A percentile compares a stretch with the other conserved stretches of the same genome.
These are phyloP conservation scores for Amaranthus cruentus DNA, from an alignment of 148 eudicot genomes.

Conservation along the genomic window DNA sequence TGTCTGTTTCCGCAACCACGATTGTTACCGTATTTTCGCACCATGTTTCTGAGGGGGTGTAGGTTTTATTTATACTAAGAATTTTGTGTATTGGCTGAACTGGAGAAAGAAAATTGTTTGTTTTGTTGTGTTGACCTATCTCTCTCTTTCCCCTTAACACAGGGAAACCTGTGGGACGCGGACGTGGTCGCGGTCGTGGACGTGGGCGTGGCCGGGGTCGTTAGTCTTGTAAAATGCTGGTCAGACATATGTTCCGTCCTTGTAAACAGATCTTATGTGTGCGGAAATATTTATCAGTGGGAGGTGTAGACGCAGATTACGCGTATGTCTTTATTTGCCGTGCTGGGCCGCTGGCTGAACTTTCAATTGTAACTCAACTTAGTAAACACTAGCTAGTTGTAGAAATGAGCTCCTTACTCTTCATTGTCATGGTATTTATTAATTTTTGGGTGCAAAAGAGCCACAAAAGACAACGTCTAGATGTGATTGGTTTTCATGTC, in stretches of 20 bases:
- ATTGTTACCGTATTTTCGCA: background rate
- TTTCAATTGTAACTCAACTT: no score
- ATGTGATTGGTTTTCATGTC: no score
- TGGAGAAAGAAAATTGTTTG: no score
- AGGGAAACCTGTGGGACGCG: slow-evolving; percentile 62
- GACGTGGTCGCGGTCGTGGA: slow-evolving; percentile 61
- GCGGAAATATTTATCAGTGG: slow-evolving; percentile 2
- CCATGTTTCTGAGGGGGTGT: background rate
- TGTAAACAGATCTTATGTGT: slow-evolving; percentile 17
- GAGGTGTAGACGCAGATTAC: slow-evolving; percentile 3
- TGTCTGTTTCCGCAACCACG: background rate
- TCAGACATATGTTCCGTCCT: slow-evolving; percentile 2
- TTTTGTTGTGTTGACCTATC: no score
- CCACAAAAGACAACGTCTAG: no score
- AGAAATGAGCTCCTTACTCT: background rate
- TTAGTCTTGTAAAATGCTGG: slow-evolving; percentile 19
- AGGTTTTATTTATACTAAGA: no score
- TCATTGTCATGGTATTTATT: no score
- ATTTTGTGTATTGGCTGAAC: no score
- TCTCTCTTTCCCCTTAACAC: no score
- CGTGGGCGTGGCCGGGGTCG: slow-evolving; percentile 67
- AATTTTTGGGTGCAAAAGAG: no score
- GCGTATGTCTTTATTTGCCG: background rate
- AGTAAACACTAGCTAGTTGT: slow-evolving; percentile 6
- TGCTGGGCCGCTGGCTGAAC: no score